Percentiles rank a stretch among this genome's conserved stretches.
Conservation (phyloP, 2,329 filamentous ascomycete species). For the Aphanocladium album region DNA sequence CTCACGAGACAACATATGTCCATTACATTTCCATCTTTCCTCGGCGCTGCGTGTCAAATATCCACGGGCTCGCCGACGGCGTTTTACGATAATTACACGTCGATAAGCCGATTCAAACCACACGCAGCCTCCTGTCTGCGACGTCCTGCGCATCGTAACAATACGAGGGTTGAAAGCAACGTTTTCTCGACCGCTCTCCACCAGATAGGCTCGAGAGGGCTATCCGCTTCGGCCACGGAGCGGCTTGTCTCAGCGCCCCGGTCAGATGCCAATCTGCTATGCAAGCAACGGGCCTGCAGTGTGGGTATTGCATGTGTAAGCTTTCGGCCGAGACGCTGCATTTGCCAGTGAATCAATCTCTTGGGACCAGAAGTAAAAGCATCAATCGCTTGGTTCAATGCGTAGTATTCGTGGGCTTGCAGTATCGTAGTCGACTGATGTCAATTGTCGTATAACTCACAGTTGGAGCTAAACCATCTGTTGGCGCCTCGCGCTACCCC, state of each 20-base stretch:
- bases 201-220: background rate
- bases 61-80: background rate
- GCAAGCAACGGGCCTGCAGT: background rate
- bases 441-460: background rate
- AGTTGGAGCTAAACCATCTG: background rate
- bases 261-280: conserved; percentile 4
- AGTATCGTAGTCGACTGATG: too few species aligned
- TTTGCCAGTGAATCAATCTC: background rate
- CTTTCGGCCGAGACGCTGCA: background rate
- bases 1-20: background rate
- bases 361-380: background rate
- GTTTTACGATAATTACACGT: background rate
- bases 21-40: background rate
- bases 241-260: background rate
- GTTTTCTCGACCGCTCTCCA: background rate
- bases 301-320: conserved; percentile 1
- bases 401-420: too few species aligned
- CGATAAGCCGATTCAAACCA: background rate
- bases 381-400: background rate
- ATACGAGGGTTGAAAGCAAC: background rate
- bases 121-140: background rate
- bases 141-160: background rate
- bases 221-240: background rate
- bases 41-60: background rate
- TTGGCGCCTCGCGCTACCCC: background rate